Evolutionary conservation across 768 basidiomycete species (phyloP), one percentile per base, ranked within the genome.

Genomic region (Boletus bicolor): DNA sequence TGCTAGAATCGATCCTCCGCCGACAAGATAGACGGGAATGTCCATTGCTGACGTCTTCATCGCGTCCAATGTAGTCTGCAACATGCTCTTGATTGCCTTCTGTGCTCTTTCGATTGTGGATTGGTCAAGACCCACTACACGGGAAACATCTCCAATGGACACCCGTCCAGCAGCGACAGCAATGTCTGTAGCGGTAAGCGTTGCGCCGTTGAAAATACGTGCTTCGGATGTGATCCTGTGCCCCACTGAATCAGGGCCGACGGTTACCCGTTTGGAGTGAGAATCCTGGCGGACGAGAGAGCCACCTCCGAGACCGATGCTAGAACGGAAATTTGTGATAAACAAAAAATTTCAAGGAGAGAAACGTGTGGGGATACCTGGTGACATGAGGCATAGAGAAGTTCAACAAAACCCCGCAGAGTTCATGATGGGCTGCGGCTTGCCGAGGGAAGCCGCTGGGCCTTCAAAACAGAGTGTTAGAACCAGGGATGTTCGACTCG

Each of bases 211-310:
- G 59, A 87, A 87, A 0, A 84, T 73, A 9, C 72, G 66, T 6
- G 78, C 77, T 42, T 84, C 80, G 42, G 70, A 73, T 5, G 75
- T 74, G 48, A 82, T 74, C 57, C 70, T 65, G 64, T 84, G 81
- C 0, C 86, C 86, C 17, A 86, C 83, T 1, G 84, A 87, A 61
- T 85, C 80, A 11, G 86, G 85, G 0, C 86, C 86, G 35, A 87
- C 76, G 0, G 77, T 74, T 26, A 82, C 77, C 47, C 68, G 75
- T 21, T 75, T 70, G 3, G 67, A 64, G 15, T 56, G 51, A 26
- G 72, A 64, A 49, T 65, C 62, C 24, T 68, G 54, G 42, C 77
- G 75, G 24, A 85, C 73, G 38, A 77, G 67, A 8, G 84, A 85
- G 8, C 86, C 86, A 44, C 86, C 85, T 44, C 86, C 86, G 15